Conservation (phyloP, 148 eudicot species). For the Arctostaphylos glauca region DNA sequence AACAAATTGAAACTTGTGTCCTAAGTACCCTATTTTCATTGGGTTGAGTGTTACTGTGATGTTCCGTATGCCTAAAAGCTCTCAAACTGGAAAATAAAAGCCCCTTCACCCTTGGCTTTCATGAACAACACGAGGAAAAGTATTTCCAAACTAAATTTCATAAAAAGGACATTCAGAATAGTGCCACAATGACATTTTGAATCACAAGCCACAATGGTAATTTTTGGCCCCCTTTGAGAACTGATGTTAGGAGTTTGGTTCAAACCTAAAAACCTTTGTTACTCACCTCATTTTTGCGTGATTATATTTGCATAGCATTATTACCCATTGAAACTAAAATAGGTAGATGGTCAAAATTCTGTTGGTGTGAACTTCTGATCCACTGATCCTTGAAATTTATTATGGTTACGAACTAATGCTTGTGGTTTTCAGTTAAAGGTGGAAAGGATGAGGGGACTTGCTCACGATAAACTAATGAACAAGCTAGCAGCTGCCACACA, state of each 20-base stretch:
- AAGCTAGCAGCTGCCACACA: constrained; percentile 48
- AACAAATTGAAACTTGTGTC: background rate
- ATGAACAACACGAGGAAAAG: no score
- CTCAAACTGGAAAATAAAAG: background rate
- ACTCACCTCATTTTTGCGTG: background rate
- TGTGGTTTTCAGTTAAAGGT: constrained; percentile 42
- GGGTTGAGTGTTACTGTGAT: background rate
- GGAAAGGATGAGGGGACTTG: constrained; percentile 59
- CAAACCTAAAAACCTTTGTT: background rate
- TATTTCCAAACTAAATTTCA: no score
- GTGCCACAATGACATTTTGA: background rate
- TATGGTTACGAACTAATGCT: background rate
- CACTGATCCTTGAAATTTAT: background rate
- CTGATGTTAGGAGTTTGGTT: background rate
- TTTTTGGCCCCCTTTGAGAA: background rate
- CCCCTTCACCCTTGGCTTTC: no score
- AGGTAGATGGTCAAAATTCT: background rate
- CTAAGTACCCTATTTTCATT: background rate
- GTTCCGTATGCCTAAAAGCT: background rate
- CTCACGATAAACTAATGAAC: constrained; percentile 56
- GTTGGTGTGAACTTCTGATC: background rate
- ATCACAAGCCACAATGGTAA: background rate
- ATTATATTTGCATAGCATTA: background rate
- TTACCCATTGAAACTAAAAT: background rate
- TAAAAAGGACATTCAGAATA: background rate